A percentile compares a stretch with the other conserved stretches of the same genome.
These are phyloP conservation scores for Breynia disticha DNA, from an alignment of 441 rosid species.

Conservation along the genomic window DNA sequence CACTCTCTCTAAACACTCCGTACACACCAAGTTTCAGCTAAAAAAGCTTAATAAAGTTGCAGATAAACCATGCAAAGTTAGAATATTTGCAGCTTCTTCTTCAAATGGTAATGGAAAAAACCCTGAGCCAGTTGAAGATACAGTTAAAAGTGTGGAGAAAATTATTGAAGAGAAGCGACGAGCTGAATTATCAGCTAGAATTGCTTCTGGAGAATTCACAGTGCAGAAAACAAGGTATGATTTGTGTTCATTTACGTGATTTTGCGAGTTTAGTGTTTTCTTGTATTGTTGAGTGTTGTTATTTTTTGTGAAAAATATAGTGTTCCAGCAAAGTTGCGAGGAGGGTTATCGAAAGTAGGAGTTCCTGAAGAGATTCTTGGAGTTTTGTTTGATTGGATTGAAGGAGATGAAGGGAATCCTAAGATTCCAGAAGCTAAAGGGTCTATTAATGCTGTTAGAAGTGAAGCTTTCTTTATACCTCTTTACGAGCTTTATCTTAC, in stretches of 20 bases:
- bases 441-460: conserved; percentile 44
- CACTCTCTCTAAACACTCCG: neutral
- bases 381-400: conserved; percentile 49
- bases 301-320: conserved; percentile 20
- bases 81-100: conserved; percentile 29
- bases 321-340: conserved; percentile 48
- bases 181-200: conserved; percentile 66
- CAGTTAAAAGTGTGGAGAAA: conserved; percentile 38
- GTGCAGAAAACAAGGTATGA: conserved; percentile 50
- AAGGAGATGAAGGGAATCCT: conserved; percentile 33
- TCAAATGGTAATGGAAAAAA: conserved; percentile 72
- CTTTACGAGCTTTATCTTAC: conserved; percentile 83
- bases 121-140: conserved; percentile 33
- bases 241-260: neutral
- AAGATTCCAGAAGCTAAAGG: conserved; percentile 90
- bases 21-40: conserved; percentile 7
- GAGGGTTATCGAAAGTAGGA: conserved; percentile 70
- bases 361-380: conserved; percentile 47
- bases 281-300: neutral
- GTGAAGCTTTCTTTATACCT: conserved; percentile 88
- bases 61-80: conserved; percentile 17
- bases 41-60: conserved; percentile 15
- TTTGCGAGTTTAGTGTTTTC: neutral
- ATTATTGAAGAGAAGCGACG: conserved; percentile 60
- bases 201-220: conserved; percentile 85